Conservation (phyloP, 768 basidiomycete species). For the Suillus sp. region DNA sequence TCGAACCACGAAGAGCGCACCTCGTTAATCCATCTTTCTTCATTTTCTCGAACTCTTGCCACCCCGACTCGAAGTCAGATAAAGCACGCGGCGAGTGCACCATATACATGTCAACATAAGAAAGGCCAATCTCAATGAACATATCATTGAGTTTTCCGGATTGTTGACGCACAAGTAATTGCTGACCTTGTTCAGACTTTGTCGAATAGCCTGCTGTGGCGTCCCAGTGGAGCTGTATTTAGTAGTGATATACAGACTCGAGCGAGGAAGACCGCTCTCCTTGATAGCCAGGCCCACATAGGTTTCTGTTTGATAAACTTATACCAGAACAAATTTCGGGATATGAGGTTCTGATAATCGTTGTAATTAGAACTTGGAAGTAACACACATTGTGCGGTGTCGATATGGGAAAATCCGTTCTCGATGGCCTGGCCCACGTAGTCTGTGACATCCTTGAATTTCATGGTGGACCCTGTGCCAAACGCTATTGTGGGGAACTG, state of each 20-base stretch:
- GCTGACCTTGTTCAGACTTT: constrained; percentile 54
- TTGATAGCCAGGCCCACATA: constrained; percentile 43
- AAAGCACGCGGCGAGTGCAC: constrained; percentile 52
- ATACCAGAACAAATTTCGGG: background rate
- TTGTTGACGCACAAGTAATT: background rate
- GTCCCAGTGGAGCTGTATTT: constrained; percentile 48
- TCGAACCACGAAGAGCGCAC: constrained; percentile 2
- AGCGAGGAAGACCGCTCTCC: constrained; percentile 48
- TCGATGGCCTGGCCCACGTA: constrained; percentile 62
- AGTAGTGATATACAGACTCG: constrained; percentile 55
- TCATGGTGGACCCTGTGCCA: constrained; percentile 52
- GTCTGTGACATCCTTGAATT: constrained; percentile 50
- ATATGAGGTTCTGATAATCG: constrained; percentile 8
- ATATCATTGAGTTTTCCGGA: background rate
- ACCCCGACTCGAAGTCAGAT: constrained; percentile 40
- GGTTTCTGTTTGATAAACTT: constrained; percentile 36
- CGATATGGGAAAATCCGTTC: constrained; percentile 62
- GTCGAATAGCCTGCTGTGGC: constrained; percentile 43
- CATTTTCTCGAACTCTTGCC: constrained; percentile 60
- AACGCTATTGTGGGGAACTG: constrained; percentile 66
- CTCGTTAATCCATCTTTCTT: constrained; percentile 44
- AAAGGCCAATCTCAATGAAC: constrained; percentile 53
- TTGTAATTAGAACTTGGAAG: background rate
- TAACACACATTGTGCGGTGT: constrained; percentile 56
- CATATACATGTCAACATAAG: constrained; percentile 70